These are phyloP conservation scores for Polymyxa betae DNA, from an alignment of 208 protist genomes.

Conservation along the genomic window DNA sequence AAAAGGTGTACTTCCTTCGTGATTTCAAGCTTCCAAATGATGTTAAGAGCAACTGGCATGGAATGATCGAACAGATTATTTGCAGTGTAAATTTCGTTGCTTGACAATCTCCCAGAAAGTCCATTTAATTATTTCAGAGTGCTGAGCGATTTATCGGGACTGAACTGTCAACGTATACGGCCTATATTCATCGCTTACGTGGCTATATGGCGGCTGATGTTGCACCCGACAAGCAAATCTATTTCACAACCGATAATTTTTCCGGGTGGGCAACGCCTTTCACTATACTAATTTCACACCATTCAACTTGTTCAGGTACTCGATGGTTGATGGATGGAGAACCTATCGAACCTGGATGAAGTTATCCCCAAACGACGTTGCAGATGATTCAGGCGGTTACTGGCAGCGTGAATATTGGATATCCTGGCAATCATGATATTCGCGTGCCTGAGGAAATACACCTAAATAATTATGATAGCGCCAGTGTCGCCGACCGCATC, in stretches of 20 bases:
- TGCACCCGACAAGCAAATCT: background rate
- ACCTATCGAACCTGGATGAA: background rate
- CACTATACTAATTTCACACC: too few species aligned
- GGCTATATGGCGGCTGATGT: background rate
- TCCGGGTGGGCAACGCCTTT: too few species aligned
- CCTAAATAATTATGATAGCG: too few species aligned
- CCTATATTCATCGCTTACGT: background rate
- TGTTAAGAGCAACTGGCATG: background rate
- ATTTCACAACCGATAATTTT: background rate
- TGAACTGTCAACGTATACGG: background rate
- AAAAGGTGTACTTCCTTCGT: background rate
- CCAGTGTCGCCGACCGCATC: too few species aligned
- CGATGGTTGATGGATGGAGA: background rate
- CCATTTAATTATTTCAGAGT: background rate
- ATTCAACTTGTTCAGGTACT: too few species aligned
- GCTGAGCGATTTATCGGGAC: background rate
- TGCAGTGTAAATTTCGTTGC: background rate
- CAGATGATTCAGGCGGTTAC: background rate
- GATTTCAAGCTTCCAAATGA: background rate
- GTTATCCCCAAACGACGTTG: background rate
- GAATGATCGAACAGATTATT: background rate
- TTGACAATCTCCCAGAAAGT: background rate
- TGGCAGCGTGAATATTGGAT: background rate
- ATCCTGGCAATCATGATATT: too few species aligned
- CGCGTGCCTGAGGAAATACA: too few species aligned